Conservation (phyloP, 2,329 filamentous ascomycete genomes). For the Juglanconis sp. region DNA sequence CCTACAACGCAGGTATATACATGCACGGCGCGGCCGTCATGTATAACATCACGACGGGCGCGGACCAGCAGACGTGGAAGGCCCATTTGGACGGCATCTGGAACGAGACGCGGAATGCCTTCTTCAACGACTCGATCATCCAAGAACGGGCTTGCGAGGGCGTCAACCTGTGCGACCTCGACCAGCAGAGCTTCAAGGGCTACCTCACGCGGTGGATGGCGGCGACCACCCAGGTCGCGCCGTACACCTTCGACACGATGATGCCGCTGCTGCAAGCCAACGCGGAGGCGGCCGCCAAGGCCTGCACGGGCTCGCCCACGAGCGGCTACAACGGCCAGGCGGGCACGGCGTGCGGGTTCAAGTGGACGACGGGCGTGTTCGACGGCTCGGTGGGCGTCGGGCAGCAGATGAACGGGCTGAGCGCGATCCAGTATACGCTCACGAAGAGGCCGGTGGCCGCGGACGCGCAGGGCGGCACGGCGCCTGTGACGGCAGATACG, state of each 20-base stretch:
- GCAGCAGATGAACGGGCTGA: slow-evolving; percentile 66
- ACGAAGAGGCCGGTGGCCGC: slow-evolving; percentile 31
- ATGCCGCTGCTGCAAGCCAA: slow-evolving; percentile 48
- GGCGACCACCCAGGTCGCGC: slow-evolving; percentile 51
- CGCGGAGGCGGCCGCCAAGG: slow-evolving; percentile 49
- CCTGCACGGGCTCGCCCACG: slow-evolving; percentile 46
- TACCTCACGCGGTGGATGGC: slow-evolving; percentile 68
- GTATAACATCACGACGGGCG: slow-evolving; percentile 57
- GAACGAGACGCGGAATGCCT: slow-evolving; percentile 45
- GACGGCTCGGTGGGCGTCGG: slow-evolving; percentile 63
- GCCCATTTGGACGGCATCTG: slow-evolving; percentile 57
- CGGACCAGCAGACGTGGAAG: slow-evolving; percentile 48
- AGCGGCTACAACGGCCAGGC: slow-evolving; percentile 47
- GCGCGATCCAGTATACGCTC: slow-evolving; percentile 60
- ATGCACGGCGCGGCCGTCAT: slow-evolving; percentile 60
- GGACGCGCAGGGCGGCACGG: slow-evolving; percentile 24
- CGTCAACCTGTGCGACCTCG: slow-evolving; percentile 59
- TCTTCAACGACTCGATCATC: slow-evolving; percentile 56
- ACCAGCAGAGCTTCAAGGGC: slow-evolving; percentile 74
- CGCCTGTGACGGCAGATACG: slow-evolving; percentile 48
- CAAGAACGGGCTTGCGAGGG: slow-evolving; percentile 67
- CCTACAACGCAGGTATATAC: slow-evolving; percentile 67
- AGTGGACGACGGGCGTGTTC: slow-evolving; percentile 55
- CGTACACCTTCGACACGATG: slow-evolving; percentile 48
- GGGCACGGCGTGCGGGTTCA: slow-evolving; percentile 64